These are phyloP conservation scores for Cyberlindnera veronae DNA, from an alignment of 805 yeast genomes.

Conservation along the genomic window DNA sequence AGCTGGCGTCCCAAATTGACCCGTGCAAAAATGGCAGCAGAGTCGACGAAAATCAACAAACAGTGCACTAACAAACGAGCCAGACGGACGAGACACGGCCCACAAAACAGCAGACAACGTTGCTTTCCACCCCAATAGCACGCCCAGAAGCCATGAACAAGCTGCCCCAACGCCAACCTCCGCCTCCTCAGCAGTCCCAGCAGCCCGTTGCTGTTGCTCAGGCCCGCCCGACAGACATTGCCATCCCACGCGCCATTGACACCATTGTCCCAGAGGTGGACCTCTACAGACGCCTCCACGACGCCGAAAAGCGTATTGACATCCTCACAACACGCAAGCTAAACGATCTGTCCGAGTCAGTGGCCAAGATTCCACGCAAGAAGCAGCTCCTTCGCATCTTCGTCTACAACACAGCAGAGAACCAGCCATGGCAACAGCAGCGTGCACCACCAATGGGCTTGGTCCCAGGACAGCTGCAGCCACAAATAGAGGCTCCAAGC, in stretches of 20 bases:
- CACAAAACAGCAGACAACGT: background rate
- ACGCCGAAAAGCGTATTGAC: slow-evolving; percentile 82
- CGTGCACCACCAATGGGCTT: slow-evolving; percentile 18
- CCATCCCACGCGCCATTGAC: slow-evolving; percentile 44
- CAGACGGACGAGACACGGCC: background rate
- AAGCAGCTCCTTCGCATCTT: slow-evolving; percentile 72
- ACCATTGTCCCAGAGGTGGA: slow-evolving; percentile 64
- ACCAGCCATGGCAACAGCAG: slow-evolving; percentile 97
- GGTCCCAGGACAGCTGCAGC: slow-evolving; percentile 7
- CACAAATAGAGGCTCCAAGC: slow-evolving; percentile 38
- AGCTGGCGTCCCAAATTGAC: background rate
- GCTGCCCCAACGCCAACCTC: slow-evolving; percentile 1
- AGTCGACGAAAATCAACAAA: background rate
- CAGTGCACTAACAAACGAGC: background rate
- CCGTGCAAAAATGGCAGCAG: background rate
- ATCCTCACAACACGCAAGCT: slow-evolving; percentile 78
- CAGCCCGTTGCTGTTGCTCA: slow-evolving; percentile 21
- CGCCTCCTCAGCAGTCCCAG: slow-evolving; percentile 20
- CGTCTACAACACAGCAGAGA: slow-evolving; percentile 75
- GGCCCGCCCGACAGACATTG: slow-evolving; percentile 49
- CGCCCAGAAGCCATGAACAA: background rate
- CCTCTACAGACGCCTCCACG: slow-evolving; percentile 63
- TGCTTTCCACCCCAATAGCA: background rate
- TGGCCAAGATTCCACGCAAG: slow-evolving; percentile 40
- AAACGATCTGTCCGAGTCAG: slow-evolving; percentile 76